These are phyloP conservation scores for Rutstroemia sp. DNA, from an alignment of 2,329 filamentous ascomycete genomes.

Conservation along the genomic window DNA sequence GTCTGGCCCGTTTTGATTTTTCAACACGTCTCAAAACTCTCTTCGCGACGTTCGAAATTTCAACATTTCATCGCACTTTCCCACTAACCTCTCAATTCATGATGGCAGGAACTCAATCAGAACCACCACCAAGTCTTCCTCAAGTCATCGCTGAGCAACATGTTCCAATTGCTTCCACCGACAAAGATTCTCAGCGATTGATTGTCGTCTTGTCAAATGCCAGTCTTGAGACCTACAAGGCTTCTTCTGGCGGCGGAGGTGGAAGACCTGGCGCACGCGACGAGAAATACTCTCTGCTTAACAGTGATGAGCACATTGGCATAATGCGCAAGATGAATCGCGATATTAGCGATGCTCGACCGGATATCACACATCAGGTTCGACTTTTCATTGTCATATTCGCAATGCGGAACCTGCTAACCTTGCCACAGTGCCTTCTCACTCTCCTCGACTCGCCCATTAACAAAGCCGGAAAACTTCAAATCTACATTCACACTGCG, in stretches of 20 bases:
- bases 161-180: slow-evolving; percentile 70
- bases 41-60: background rate
- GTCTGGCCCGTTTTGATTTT: background rate
- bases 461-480: slow-evolving; percentile 95
- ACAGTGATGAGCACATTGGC: slow-evolving; percentile 98
- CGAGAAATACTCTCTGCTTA: slow-evolving; percentile 94
- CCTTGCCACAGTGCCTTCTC: slow-evolving; percentile 68
- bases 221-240: slow-evolving; percentile 95
- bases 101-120: slow-evolving; percentile 77
- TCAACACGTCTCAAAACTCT: background rate
- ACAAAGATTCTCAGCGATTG: slow-evolving; percentile 85
- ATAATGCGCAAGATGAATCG: slow-evolving; percentile 99
- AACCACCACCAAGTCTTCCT: slow-evolving; percentile 83
- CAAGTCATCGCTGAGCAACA: slow-evolving; percentile 92
- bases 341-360: slow-evolving; percentile 94
- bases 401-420: slow-evolving; percentile 14
- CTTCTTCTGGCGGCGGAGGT: slow-evolving; percentile 66
- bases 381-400: slow-evolving; percentile 29
- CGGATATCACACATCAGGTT: slow-evolving; percentile 98
- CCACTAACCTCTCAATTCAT: slow-evolving; percentile 10
- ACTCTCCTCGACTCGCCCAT: slow-evolving; percentile 95
- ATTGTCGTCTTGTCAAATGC: slow-evolving; percentile 97
- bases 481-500: slow-evolving; percentile 97
- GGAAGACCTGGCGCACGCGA: slow-evolving; percentile 60
- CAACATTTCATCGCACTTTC: background rate